Conservation (phyloP, 1,284 basidiomycete genomes). For the Tilletia walkeri region DNA sequence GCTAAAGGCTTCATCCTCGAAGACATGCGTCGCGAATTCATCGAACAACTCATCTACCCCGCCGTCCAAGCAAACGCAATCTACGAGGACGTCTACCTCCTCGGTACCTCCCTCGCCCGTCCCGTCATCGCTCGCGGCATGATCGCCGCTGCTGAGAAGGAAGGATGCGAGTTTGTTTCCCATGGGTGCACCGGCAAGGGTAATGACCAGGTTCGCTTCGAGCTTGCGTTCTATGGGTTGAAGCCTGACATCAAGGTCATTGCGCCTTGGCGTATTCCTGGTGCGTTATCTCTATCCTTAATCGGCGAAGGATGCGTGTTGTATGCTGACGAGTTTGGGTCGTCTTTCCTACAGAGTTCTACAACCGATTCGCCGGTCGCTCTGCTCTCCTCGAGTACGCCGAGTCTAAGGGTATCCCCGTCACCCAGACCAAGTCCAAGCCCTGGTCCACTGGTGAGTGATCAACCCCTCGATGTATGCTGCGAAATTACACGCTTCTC, state of each 20-base stretch:
- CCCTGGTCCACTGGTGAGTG: slow-evolving; percentile 83
- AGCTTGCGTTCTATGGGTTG: slow-evolving; percentile 97
- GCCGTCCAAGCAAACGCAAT: slow-evolving; percentile 98
- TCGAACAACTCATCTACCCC: slow-evolving; percentile 92
- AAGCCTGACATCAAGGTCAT: slow-evolving; percentile 99
- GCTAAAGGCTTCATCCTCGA: slow-evolving; percentile 92
- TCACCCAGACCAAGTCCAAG: slow-evolving; percentile 91
- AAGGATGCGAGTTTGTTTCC: slow-evolving; percentile 72
- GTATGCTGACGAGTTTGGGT: not conserved
- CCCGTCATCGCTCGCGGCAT: slow-evolving; percentile 98
- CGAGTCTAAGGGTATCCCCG: slow-evolving; percentile 82
- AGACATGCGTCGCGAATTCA: slow-evolving; percentile 91
- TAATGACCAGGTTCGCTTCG: slow-evolving; percentile 99
- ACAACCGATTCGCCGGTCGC: slow-evolving; percentile 93
- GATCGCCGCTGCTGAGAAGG: slow-evolving; percentile 86
- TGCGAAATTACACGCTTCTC: not conserved
- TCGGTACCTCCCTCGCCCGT: slow-evolving; percentile 94
- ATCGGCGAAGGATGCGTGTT: too few relatives aligned
- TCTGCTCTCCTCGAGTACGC: slow-evolving; percentile 89
- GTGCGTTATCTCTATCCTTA: slow-evolving; percentile 60
- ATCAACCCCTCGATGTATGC: slow-evolving; percentile 21
- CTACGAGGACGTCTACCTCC: slow-evolving; percentile 98
- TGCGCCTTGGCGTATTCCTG: slow-evolving; percentile 93
- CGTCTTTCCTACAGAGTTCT: slow-evolving; percentile 69
- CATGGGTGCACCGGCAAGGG: slow-evolving; percentile 99